Percentiles rank a stretch among this genome's conserved stretches.
phyloP scores from a whole-genome alignment of 1,284 basidiomycete genomes.

The Takashimella koratensis region DNA sequence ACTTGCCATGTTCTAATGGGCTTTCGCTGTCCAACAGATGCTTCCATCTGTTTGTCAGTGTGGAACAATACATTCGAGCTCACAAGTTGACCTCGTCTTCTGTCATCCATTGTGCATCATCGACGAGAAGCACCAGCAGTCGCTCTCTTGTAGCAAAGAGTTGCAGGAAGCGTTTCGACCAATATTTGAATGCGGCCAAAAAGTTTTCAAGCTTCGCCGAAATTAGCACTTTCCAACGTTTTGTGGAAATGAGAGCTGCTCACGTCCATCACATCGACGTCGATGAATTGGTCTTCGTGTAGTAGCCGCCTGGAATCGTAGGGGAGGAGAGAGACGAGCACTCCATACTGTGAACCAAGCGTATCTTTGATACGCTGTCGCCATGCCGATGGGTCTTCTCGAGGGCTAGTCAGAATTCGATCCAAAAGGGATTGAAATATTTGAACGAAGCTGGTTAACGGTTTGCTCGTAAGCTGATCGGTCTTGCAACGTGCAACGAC shows the following conservation, averaged over 20 bases:
- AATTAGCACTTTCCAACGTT: background rate
- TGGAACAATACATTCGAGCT: background rate
- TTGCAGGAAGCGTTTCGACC: conserved; percentile 34
- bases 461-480: conserved; percentile 36
- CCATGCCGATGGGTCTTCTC: conserved; percentile 35
- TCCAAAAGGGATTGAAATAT: conserved; percentile 40
- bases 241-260: background rate
- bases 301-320: conserved; percentile 23
- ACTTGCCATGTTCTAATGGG: background rate
- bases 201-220: conserved; percentile 24
- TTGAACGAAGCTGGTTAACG: conserved; percentile 38
- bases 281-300: background rate
- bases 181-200: conserved; percentile 24
- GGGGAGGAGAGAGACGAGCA: conserved; percentile 35
- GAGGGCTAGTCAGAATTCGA: conserved; percentile 36
- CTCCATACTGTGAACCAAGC: conserved; percentile 23
- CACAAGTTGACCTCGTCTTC: conserved; percentile 30
- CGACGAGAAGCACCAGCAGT: conserved; percentile 39
- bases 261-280: background rate
- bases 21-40: background rate
- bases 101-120: conserved; percentile 44
- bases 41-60: background rate
- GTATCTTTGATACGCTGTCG: conserved; percentile 24
- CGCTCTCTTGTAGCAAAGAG: conserved; percentile 33
- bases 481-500: conserved; percentile 11